Evolutionary conservation across 108 stramenopile genomes (phyloP), one percentile per base, ranked within the genome.

Genomic region (Cyclotella baltica): DNA sequence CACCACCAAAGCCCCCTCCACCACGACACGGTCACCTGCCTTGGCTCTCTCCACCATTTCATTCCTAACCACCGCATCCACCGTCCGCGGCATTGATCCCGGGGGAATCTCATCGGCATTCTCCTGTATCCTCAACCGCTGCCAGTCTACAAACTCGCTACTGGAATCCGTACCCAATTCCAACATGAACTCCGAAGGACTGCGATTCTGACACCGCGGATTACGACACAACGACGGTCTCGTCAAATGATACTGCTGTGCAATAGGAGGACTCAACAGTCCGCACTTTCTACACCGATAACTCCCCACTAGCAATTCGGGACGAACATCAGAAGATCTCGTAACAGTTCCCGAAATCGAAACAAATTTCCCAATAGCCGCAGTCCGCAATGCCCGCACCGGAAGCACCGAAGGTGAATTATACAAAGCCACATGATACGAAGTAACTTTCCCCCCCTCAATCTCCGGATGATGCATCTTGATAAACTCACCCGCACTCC

Each of bases 1-100:
- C 13, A 98, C 98, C 10, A 97, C 93, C 65, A 98, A 75, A 47
- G 80, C 89, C 0, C 99, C 99, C 11, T 90, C 88, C 73, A 98
- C 92, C 23, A 98, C 88, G 19, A 92, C 88, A 56, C 89, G 89
- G 82, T 99, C 98, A 13, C 99, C 99, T 22, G 99, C 98, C 88
- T 99, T 98, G 83, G 95, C 96, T 27, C 88, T 80, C 86, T 99
- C 99, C 58, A 99, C 99, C 85, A 98, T 96, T 77, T 98, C 98
- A 72, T 96, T 91, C 36, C 98, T 73, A 22, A 98, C 81, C 36
- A 99, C 91, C 22, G 99, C 90, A 73, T 99, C 98, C 67, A 99
- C 83, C 18, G 88, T 86, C 11, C 99, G 86, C 5, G 99, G 99
- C 97, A 99, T 97, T 56, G 87, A 88, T 20, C 99, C 99, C 8